Evolutionary conservation across 2,329 filamentous ascomycete genomes (phyloP).

Genomic region (Venturia nashicola): DNA sequence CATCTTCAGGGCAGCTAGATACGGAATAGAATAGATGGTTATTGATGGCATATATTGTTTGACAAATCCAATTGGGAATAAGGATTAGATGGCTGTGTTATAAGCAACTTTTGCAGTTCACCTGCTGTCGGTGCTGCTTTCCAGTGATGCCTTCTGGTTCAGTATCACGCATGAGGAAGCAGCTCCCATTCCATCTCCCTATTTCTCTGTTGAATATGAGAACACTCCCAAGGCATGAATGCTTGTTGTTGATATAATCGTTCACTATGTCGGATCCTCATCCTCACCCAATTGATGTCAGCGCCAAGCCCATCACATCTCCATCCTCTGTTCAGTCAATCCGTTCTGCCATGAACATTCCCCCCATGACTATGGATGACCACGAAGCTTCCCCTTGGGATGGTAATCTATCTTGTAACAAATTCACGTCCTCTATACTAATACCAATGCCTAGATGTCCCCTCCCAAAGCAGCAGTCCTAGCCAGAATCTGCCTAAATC

Average conservation of each 20-base stretch:
- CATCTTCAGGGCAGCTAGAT: not conserved
- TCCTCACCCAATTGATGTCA: not conserved
- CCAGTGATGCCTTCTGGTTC: no score
- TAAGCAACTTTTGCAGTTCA: not conserved
- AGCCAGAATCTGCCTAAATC: slow-evolving; percentile 24
- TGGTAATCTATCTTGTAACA: slow-evolving; percentile 16
- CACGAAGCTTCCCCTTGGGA: slow-evolving; percentile 31
- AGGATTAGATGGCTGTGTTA: not conserved
- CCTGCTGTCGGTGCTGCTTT: not conserved
- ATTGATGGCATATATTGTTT: not conserved
- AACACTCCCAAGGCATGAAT: not conserved
- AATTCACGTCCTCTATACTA: not conserved
- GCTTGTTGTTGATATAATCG: not conserved
- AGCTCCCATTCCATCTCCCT: not conserved
- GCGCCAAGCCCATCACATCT: not conserved
- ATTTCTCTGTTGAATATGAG: not conserved
- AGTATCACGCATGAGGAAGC: not conserved
- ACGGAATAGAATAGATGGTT: not conserved
- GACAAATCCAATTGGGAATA: not conserved
- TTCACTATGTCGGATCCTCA: not conserved
- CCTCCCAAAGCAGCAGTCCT: slow-evolving; percentile 6
- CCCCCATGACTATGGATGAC: slow-evolving; percentile 23
- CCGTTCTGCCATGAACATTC: slow-evolving; percentile 6
- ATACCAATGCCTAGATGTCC: slow-evolving; percentile 5
- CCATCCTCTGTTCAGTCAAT: not conserved